Base-by-base conservation (phyloP, 108 stramenopile genomes). In the Nitzschia palea region DNA sequence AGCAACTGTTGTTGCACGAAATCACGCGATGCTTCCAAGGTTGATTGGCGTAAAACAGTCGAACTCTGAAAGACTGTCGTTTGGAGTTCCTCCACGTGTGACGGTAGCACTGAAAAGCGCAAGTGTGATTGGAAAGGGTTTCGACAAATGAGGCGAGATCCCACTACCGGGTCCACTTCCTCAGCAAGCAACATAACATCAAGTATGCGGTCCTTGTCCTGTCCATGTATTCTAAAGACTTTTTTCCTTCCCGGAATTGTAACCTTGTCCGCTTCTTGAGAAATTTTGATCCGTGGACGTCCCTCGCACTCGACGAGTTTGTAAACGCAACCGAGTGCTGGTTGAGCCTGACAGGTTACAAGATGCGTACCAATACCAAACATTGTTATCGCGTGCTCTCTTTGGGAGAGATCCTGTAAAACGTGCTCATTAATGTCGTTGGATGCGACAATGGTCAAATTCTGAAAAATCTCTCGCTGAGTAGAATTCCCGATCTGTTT, bases 311-410 rank as follows among this genome's bases (percentile, higher is more conserved):
- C 88, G 27, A 96, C 96, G 25, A 97, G 84, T 77, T 97, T 97
- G 87, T 94, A 97, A 10, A 99, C 98, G 60, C 98, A 96, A 17
- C 99, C 99, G 3, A 99, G 80, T n/a, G 99, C 97, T 9, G 99
- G 99, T 67, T 99, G 98, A 14, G 85, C 82, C 80, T 98, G 97
- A 71, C 99, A 99, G 2, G 99, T 99, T 31, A 99, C 99, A n/a
- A 99, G 82, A 58, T 90, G 78, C 17, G 80, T 82, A 4, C 99
- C 99, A 44, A 99, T 97, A n/a, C 98, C 99, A 76, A 88, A 98
- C n/a, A 90, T 66, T 42, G 97, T 96, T 50, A 99, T 94, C 35
- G 82, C 84, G 78, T 98, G 97, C 3, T 87, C 90, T 60, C 96
- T 80, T 65, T 84, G 68, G 34, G 76, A 74, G 10, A 98, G 70